Percentiles rank a stretch among this genome's conserved stretches.
Evolutionary conservation across 805 yeast genomes (phyloP).

Genomic region (Kodamaea sagamina): DNA sequence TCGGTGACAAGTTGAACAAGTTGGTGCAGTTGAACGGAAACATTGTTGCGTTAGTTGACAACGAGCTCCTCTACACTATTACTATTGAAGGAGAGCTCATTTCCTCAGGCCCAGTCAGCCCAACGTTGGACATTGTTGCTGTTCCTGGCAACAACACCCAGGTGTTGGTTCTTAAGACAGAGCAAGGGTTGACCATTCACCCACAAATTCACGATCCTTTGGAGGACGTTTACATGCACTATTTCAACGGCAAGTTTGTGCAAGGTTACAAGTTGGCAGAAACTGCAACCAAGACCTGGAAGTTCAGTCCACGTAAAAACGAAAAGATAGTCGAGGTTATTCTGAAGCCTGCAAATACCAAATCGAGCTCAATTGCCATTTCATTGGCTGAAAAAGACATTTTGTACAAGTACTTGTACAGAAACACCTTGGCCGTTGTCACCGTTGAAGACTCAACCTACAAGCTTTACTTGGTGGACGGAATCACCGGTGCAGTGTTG

Average conservation of each 20-base stretch:
- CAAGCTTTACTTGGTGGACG: slow-evolving; percentile 58
- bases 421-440: slow-evolving; percentile 59
- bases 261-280: slow-evolving; percentile 24
- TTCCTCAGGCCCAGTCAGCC: neutral
- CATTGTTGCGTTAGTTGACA: slow-evolving; percentile 18
- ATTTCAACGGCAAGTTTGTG: slow-evolving; percentile 17
- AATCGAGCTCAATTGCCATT: slow-evolving; percentile 59
- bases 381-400: slow-evolving; percentile 71
- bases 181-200: neutral
- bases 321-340: slow-evolving; percentile 23
- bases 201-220: neutral
- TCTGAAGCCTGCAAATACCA: slow-evolving; percentile 24
- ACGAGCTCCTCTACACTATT: neutral
- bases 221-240: slow-evolving; percentile 19
- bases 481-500: slow-evolving; percentile 66
- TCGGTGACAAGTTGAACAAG: slow-evolving; percentile 10
- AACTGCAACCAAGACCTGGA: slow-evolving; percentile 29
- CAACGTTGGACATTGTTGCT: neutral
- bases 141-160: neutral
- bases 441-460: slow-evolving; percentile 24
- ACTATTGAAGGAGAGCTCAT: neutral
- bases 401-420: slow-evolving; percentile 80
- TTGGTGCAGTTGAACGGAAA: slow-evolving; percentile 18
- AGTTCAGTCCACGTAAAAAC: slow-evolving; percentile 18
- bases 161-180: slow-evolving; percentile 4